Evolutionary conservation across 306 rosid species (phyloP), one percentile per base, ranked within the genome.

Genomic region (Crotalaria pallida): DNA sequence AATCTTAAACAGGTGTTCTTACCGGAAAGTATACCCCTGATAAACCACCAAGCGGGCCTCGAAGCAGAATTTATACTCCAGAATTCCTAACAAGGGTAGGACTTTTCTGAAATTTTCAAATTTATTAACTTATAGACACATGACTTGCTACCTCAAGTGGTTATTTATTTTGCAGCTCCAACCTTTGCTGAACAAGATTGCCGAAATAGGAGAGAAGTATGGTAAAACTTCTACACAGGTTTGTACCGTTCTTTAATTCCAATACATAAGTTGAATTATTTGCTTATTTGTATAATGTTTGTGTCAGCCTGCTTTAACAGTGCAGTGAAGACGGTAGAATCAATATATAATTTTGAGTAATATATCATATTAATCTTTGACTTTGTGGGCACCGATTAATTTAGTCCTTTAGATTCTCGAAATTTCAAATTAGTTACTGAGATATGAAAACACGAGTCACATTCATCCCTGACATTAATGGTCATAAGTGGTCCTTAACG

Each of bases 11-110:
- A 90, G 98, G 98, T 68, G 81, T 58, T 80, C 89, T 94, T 4
- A 85, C 96, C 0, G 98, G 98, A 58, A 94, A 94, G 85, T 90
- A 94, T 72, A 82, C 85, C 52, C 91, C 96, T 7, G 83, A 67
- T 52, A 90, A 88, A 56, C 92, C 92, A 12, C 98, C 98, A 48
- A 69, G 71, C 4, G 96, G 98, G 41, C 98, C 98, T 62, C 87
- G 95, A 68, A 61, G 95, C 3, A 73, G 74, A 77, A 88, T 94
- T 62, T 94, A 88, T 75, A 91, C 96, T 52, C 89, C 88, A 1
- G 91, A 91, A 8, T 88, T 85, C 63, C 77, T 94, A 43, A 80
- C 81, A 8, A 88, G 40, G 83, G 99, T 88, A 77, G 23, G 43
- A 16, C 26, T 50, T 53, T 31, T 62, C 47, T 16, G 53, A 26